phyloP scores from a whole-genome alignment of 768 basidiomycete species.

The Pleurotus citrinopileatus region DNA sequence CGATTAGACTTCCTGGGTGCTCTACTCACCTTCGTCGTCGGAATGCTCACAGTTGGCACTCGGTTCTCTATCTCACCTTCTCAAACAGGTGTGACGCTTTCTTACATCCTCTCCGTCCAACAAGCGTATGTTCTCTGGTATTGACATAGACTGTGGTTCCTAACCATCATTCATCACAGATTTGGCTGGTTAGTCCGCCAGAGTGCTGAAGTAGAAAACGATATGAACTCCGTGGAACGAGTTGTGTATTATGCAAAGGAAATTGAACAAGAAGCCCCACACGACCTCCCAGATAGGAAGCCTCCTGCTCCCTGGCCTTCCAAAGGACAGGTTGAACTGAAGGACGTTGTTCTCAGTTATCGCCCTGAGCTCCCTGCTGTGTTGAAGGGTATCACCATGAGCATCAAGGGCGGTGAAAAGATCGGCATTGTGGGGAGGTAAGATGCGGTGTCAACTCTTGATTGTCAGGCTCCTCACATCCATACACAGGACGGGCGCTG shows the following conservation, averaged over 20 bases:
- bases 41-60: constrained; percentile 73
- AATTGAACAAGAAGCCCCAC: constrained; percentile 80
- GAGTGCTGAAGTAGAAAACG: constrained; percentile 84
- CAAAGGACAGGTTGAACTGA: constrained; percentile 69
- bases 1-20: constrained; percentile 85
- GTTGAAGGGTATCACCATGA: constrained; percentile 77
- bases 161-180: constrained; percentile 26
- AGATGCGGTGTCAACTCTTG: neutral
- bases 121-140: constrained; percentile 38
- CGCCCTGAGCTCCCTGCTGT: constrained; percentile 87
- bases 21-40: constrained; percentile 70
- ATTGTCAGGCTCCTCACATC: constrained; percentile 1
- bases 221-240: constrained; percentile 91
- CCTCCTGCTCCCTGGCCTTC: constrained; percentile 72
- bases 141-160: neutral
- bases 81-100: constrained; percentile 73
- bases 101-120: constrained; percentile 79
- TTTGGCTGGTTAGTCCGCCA: constrained; percentile 80
- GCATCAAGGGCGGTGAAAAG: constrained; percentile 76
- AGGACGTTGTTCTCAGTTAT: constrained; percentile 76
- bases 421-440: constrained; percentile 83
- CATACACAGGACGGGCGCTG: constrained; percentile 67
- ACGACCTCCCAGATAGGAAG: constrained; percentile 57
- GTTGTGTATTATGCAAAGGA: constrained; percentile 77
- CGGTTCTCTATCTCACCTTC: constrained; percentile 75